Percentiles rank a stretch among this genome's conserved stretches.
Evolutionary conservation across 768 basidiomycete species (phyloP).

Genomic region (Pisolithus tinctorius): DNA sequence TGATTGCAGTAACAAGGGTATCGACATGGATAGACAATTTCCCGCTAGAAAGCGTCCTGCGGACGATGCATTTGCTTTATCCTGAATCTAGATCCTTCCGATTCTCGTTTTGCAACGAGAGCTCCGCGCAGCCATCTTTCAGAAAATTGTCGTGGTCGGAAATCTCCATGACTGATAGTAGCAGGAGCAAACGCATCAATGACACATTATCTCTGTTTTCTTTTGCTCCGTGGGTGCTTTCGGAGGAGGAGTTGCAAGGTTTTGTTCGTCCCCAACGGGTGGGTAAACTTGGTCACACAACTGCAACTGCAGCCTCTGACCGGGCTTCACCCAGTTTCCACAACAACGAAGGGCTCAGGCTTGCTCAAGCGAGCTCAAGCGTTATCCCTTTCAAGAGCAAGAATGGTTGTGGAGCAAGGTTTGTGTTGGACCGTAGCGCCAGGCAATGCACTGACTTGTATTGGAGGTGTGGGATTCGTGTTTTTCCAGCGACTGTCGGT

Average conservation of each 20-base stretch:
- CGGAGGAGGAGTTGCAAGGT: conserved; percentile 26
- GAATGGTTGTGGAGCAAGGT: conserved; percentile 55
- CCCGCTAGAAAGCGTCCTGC: conserved; percentile 46
- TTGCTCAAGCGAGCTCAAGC: not conserved
- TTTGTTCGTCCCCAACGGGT: conserved; percentile 24
- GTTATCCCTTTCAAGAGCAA: conserved; percentile 24
- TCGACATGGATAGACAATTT: conserved; percentile 44
- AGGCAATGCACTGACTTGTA: conserved; percentile 4
- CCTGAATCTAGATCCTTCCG: conserved; percentile 24
- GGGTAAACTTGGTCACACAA: conserved; percentile 1
- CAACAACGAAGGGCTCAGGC: conserved; percentile 8
- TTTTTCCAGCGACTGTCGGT: conserved; percentile 25
- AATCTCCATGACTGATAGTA: conserved; percentile 1
- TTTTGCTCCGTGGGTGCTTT: conserved; percentile 35
- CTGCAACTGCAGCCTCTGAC: conserved; percentile 1
- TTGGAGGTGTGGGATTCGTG: conserved; percentile 36
- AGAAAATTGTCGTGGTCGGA: conserved; percentile 25
- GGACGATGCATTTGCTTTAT: conserved; percentile 29
- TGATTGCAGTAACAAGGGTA: conserved; percentile 27
- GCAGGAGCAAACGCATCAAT: conserved; percentile 8
- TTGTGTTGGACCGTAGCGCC: not conserved
- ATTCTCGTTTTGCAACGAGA: conserved; percentile 19
- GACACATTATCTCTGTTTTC: conserved; percentile 26
- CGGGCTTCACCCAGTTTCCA: conserved; percentile 11
- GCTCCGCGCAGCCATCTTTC: conserved; percentile 13